phyloP scores from a whole-genome alignment of 2,329 filamentous ascomycete species.

The Fusarium praegraminearum region DNA sequence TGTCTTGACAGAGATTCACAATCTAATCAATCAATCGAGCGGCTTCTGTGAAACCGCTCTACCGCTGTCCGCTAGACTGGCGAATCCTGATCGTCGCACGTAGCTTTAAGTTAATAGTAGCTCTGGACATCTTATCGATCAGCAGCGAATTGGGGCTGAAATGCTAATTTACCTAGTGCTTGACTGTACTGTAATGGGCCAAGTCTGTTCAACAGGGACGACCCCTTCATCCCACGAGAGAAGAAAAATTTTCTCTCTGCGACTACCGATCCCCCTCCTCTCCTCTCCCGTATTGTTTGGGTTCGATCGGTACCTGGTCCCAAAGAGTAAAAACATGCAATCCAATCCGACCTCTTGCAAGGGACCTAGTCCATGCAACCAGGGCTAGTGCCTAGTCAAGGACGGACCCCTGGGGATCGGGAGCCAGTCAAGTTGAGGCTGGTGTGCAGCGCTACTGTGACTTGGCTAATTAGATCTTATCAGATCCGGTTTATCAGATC shows the following conservation, averaged over 20 bases:
- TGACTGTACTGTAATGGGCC: slow-evolving; percentile 1
- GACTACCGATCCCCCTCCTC: slow-evolving; percentile 15
- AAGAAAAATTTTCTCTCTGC: slow-evolving; percentile 23
- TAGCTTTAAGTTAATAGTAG: not conserved
- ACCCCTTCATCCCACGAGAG: slow-evolving; percentile 4
- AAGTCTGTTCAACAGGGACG: slow-evolving; percentile 6
- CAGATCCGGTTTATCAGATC: slow-evolving; percentile 66
- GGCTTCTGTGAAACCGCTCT: not conserved
- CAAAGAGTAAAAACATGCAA: slow-evolving; percentile 23
- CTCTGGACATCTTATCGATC: slow-evolving; percentile 16
- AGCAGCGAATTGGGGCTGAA: not conserved
- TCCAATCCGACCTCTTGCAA: slow-evolving; percentile 7
- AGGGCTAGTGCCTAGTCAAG: slow-evolving; percentile 19
- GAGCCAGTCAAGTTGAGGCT: slow-evolving; percentile 42
- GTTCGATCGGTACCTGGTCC: slow-evolving; percentile 36
- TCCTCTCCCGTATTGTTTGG: not conserved
- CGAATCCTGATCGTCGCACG: not conserved
- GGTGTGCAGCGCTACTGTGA: slow-evolving; percentile 39
- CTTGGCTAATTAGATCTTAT: slow-evolving; percentile 54
- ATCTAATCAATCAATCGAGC: slow-evolving; percentile 11
- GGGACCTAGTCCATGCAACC: slow-evolving; percentile 14
- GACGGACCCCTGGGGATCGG: slow-evolving; percentile 31
- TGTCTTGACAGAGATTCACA: slow-evolving; percentile 14
- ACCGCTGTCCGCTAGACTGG: slow-evolving; percentile 14
- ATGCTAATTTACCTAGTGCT: not conserved